Evolutionary conservation across 2,329 filamentous ascomycete genomes (phyloP).

Genomic region (Penicillium sp.): DNA sequence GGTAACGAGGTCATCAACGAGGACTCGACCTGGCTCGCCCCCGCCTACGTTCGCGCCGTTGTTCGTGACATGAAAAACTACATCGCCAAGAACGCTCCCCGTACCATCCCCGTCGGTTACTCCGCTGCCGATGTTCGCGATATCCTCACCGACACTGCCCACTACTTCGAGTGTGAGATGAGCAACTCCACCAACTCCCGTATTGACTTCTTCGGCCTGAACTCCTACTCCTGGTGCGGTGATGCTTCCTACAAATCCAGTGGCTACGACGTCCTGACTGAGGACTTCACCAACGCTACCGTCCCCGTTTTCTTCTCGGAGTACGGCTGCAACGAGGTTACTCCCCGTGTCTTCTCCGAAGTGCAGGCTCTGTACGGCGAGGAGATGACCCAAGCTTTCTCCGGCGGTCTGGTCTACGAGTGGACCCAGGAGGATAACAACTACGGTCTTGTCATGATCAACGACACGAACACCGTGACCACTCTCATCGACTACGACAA

Average conservation of each 20-base stretch:
- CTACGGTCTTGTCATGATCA: conserved; percentile 61
- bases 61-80: conserved; percentile 68
- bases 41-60: conserved; percentile 61
- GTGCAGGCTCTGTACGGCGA: conserved; percentile 59
- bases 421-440: conserved; percentile 50
- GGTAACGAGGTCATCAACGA: conserved; percentile 70
- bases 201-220: conserved; percentile 65
- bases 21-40: conserved; percentile 52
- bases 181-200: conserved; percentile 51
- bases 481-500: conserved; percentile 68
- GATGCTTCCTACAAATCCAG: conserved; percentile 54
- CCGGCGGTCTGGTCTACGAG: conserved; percentile 57
- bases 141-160: conserved; percentile 60
- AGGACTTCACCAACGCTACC: conserved; percentile 57
- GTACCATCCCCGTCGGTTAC: conserved; percentile 66
- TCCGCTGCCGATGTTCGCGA: conserved; percentile 63
- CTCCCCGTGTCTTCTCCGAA: conserved; percentile 59
- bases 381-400: conserved; percentile 59
- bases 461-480: conserved; percentile 56
- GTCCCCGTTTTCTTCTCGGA: conserved; percentile 67
- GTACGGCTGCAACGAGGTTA: conserved; percentile 62
- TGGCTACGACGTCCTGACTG: conserved; percentile 57
- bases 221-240: conserved; percentile 69
- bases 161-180: conserved; percentile 60
- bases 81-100: conserved; percentile 57